Evolutionary conservation across 2,329 filamentous ascomycete species (phyloP), one percentile per base, ranked within the genome.

Genomic region (Aschersonia sp.): DNA sequence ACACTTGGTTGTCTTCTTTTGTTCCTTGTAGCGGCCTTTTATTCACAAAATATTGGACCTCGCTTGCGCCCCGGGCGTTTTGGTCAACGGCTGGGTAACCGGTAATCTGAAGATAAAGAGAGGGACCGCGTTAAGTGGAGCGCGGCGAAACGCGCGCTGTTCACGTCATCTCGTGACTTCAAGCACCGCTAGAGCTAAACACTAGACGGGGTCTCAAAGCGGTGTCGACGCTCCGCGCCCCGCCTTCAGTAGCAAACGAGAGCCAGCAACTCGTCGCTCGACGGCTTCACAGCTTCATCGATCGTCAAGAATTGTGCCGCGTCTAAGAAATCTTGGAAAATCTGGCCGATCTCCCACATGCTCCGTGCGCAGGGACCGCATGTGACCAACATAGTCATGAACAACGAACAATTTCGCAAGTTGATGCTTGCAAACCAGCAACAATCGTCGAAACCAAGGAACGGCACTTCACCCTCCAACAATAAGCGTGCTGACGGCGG

Each of bases 321-420:
- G 22, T 22, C 22, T 22, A 22, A 22, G 22, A 22, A 22, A 22
- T 22, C 22, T 22, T 22, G 22, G 22, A 22, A 22, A 22, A 22
- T 4, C 22, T 22, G 22, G 22, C 22, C 22, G 22, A 22, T 22
- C 22, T 22, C 2, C 22, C 22, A 4, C 35, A 44, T 42, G 40
- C 40, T 22, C 22, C 30, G 29, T 12, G 12, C 35, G 8, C 35
- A 39, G 12, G 8, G 8, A 12, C 4, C 12, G 35, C 35, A 32
- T n/a, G n/a, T n/a, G 30, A 3, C 35, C 22, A 22, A 22, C 46
- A 47, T 45, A 47, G 52, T 42, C 39, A 97, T 98, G 92, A 94
- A 97, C 63, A 97, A 97, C 72, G 79, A 88, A 42, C 87, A 96
- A 58, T 98, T 98, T 59, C 83, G 92, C 47, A 83, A 84, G 53